These are phyloP conservation scores for Albugo laibachii DNA, from an alignment of 352 stramenopile species.

Conservation along the genomic window DNA sequence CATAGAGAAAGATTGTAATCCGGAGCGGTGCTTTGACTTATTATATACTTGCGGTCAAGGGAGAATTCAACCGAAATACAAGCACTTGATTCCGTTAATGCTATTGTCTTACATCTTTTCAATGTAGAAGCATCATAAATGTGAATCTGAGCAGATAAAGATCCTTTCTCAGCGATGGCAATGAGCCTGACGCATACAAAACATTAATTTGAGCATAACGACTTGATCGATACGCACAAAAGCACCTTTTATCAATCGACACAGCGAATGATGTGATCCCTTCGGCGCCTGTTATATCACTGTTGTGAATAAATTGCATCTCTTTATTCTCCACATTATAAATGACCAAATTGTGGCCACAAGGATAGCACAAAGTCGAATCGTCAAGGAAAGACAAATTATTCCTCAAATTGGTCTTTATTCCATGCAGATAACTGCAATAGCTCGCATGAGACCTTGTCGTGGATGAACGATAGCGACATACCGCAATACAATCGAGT, in stretches of 20 bases:
- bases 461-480: too few species aligned
- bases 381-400: conserved; percentile 75
- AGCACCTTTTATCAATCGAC: conserved; percentile 42
- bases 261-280: conserved; percentile 80
- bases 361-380: conserved; percentile 70
- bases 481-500: too few species aligned
- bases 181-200: conserved; percentile 25
- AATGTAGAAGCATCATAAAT: conserved; percentile 83
- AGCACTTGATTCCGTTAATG: conserved; percentile 50
- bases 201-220: not conserved
- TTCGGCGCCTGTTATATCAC: conserved; percentile 34
- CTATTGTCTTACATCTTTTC: conserved; percentile 69
- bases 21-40: conserved; percentile 74
- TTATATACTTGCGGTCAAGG: conserved; percentile 74
- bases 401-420: conserved; percentile 68
- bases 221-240: not conserved
- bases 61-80: conserved; percentile 79
- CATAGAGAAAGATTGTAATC: conserved; percentile 85
- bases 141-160: conserved; percentile 62
- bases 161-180: conserved; percentile 65
- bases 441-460: too few species aligned
- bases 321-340: conserved; percentile 81
- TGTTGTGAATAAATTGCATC: conserved; percentile 80
- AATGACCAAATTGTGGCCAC: conserved; percentile 74
- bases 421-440: conserved; percentile 56